A percentile compares a stretch with the other conserved stretches of the same genome.
Evolutionary conservation across 352 stramenopile genomes (phyloP).

Genomic region (Pythium angustatum): DNA sequence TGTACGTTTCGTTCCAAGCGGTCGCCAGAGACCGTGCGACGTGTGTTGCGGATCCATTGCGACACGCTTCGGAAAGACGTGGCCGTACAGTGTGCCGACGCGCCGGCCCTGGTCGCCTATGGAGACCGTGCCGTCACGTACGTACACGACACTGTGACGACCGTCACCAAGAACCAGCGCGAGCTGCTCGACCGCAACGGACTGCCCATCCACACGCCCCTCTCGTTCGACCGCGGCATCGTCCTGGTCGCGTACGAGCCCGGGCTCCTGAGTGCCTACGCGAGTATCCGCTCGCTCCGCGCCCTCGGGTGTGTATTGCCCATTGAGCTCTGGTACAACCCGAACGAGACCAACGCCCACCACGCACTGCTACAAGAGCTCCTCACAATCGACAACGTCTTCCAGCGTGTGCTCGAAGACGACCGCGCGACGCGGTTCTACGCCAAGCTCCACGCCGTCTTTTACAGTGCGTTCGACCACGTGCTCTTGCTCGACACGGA

Average conservation of each 20-base stretch:
- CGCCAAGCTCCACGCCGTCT: slow-evolving; percentile 73
- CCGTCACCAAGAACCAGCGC: slow-evolving; percentile 12
- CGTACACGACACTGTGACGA: too few species aligned
- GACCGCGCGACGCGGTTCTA: slow-evolving; percentile 49
- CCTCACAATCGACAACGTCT: slow-evolving; percentile 36
- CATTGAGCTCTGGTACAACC: slow-evolving; percentile 72
- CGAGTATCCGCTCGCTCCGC: slow-evolving; percentile 47
- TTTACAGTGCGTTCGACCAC: slow-evolving; percentile 72
- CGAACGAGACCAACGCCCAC: slow-evolving; percentile 39
- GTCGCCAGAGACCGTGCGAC: slow-evolving; percentile 27
- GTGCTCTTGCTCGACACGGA: slow-evolving; percentile 79
- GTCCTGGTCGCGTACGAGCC: slow-evolving; percentile 30
- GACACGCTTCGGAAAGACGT: slow-evolving; percentile 34
- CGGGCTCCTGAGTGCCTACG: slow-evolving; percentile 48
- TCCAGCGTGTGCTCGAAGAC: slow-evolving; percentile 62
- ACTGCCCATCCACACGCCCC: neutral
- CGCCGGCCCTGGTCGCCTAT: too few species aligned
- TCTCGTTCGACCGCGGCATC: slow-evolving; percentile 40
- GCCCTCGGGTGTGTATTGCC: slow-evolving; percentile 48
- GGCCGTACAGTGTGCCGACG: too few species aligned
- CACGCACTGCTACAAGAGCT: slow-evolving; percentile 50
- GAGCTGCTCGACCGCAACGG: neutral
- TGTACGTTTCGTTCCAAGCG: slow-evolving; percentile 18
- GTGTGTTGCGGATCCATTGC: slow-evolving; percentile 15
- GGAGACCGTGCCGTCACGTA: too few species aligned